Evolutionary conservation across 1,284 basidiomycete genomes (phyloP).

Genomic region (Cerioporus squamosus): DNA sequence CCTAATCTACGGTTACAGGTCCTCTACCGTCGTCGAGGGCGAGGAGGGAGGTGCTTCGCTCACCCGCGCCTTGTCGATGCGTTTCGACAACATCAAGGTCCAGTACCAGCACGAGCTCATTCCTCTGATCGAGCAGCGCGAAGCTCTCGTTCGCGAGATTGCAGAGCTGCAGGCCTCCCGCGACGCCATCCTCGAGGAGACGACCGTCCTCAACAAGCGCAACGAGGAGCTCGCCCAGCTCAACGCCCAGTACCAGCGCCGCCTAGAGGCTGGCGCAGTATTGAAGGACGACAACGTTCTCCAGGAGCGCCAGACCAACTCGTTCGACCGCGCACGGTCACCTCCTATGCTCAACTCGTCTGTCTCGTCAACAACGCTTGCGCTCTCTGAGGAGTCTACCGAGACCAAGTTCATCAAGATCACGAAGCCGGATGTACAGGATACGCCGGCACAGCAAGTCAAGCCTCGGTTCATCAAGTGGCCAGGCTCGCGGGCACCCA

Average conservation of each 20-base stretch:
- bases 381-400: constrained; percentile 37
- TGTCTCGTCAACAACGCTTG: constrained; percentile 34
- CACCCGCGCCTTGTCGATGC: constrained; percentile 78
- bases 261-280: constrained; percentile 58
- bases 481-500: constrained; percentile 48
- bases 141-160: constrained; percentile 82
- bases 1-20: constrained; percentile 3
- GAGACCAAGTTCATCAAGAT: constrained; percentile 37
- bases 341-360: constrained; percentile 30
- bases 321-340: constrained; percentile 36
- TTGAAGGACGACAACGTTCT: constrained; percentile 27
- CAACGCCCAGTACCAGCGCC: constrained; percentile 78
- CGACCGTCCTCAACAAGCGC: constrained; percentile 85
- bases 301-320: constrained; percentile 37
- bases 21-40: constrained; percentile 22
- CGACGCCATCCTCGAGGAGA: constrained; percentile 90
- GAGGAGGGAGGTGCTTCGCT: constrained; percentile 56
- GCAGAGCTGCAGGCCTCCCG: constrained; percentile 86
- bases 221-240: constrained; percentile 93
- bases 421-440: constrained; percentile 34
- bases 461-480: constrained; percentile 65
- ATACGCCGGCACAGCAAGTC: constrained; percentile 41
- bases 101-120: constrained; percentile 89
- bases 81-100: constrained; percentile 88
- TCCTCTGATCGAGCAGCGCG: constrained; percentile 83